These are phyloP conservation scores for Tetracentron sinense DNA, from an alignment of 164 flowering plant species.

Conservation along the genomic window DNA sequence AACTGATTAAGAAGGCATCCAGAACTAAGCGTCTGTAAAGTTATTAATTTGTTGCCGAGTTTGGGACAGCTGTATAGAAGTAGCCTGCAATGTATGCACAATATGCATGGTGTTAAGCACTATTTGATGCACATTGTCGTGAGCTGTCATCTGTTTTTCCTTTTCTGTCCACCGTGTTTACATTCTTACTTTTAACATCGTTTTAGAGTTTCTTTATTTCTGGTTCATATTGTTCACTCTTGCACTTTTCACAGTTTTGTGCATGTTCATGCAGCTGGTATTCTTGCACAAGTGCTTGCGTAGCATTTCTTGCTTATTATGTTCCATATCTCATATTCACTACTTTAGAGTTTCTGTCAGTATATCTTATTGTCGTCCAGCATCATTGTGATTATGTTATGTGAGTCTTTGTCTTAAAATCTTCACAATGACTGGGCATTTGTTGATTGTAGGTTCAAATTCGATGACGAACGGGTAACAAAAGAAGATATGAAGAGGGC, in stretches of 20 bases:
- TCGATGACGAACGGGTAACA: constrained; percentile 58
- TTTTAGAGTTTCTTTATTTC: too few species aligned
- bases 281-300: neutral
- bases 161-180: too few species aligned
- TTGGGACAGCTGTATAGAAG: neutral
- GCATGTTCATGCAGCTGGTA: neutral
- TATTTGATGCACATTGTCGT: neutral
- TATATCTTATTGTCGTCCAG: neutral
- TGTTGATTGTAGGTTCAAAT: constrained; percentile 26
- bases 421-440: neutral
- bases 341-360: neutral
- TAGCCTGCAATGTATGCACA: too few species aligned
- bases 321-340: neutral
- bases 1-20: too few species aligned
- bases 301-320: neutral
- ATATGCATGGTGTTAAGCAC: neutral
- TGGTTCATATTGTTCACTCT: neutral
- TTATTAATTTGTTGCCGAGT: neutral
- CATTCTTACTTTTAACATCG: neutral
- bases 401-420: neutral
- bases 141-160: too few species aligned
- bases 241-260: neutral
- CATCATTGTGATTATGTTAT: neutral
- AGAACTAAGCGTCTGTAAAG: neutral
- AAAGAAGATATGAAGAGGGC: constrained; percentile 50